phyloP scores from a whole-genome alignment of 1,284 basidiomycete genomes.

The Cutaneotrichosporon dermatis region DNA sequence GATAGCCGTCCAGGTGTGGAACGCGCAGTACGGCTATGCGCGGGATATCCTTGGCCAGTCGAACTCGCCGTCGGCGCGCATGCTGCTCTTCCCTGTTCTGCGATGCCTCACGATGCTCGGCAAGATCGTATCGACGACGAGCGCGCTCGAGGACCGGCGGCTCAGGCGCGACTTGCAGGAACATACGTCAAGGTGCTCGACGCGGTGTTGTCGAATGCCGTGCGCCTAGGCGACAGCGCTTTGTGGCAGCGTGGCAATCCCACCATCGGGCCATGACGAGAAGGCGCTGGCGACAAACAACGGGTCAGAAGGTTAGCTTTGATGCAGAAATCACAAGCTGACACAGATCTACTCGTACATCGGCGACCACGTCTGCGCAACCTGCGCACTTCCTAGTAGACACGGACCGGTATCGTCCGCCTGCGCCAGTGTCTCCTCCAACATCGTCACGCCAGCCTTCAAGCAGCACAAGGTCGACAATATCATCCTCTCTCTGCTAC shows the following conservation, averaged over 20 bases:
- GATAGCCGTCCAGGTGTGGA: conserved; percentile 87
- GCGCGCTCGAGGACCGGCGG: conserved; percentile 81
- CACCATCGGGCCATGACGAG: not conserved
- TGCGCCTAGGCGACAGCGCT: conserved; percentile 59
- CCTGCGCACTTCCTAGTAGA: conserved; percentile 78
- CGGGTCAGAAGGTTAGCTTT: conserved; percentile 5
- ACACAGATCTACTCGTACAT: conserved; percentile 68
- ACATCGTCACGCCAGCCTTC: conserved; percentile 74
- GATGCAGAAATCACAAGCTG: not conserved
- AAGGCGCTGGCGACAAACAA: not conserved
- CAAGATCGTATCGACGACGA: conserved; percentile 75
- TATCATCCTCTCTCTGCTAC: conserved; percentile 58
- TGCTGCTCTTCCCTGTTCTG: conserved; percentile 65
- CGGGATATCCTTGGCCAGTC: conserved; percentile 66
- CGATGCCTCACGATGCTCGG: conserved; percentile 76
- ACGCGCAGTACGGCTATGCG: conserved; percentile 67
- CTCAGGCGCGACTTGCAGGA: conserved; percentile 91
- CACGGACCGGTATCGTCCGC: conserved; percentile 72
- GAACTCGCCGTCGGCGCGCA: conserved; percentile 58
- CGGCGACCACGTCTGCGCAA: conserved; percentile 66
- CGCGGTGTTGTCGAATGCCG: conserved; percentile 66
- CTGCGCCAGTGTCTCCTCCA: conserved; percentile 80
- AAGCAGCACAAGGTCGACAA: conserved; percentile 46
- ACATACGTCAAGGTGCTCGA: conserved; percentile 82
- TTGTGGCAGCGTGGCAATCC: conserved; percentile 20